Conservation (phyloP, 1,139 yeast species). For the Debaryomyces sp. region DNA sequence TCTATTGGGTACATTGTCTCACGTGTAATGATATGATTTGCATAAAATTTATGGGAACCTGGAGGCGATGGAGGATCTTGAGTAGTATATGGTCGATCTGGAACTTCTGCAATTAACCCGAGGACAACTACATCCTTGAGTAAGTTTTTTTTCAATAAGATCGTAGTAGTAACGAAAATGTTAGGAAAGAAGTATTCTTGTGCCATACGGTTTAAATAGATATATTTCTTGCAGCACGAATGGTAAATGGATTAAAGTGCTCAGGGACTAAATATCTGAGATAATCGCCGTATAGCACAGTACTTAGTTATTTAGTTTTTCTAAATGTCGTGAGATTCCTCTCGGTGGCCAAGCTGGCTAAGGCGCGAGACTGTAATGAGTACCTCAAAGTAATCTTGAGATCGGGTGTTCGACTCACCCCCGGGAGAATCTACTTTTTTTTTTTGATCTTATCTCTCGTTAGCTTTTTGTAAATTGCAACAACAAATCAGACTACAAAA, state of each 20-base stretch:
- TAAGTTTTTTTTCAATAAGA: too few relatives aligned
- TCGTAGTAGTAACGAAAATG: too few relatives aligned
- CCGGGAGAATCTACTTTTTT: constrained; percentile 62
- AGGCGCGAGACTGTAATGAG: constrained; percentile 80
- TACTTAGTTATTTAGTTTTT: not conserved
- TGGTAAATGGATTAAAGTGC: too few relatives aligned
- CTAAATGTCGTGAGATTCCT: constrained; percentile 25
- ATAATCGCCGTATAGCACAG: too few relatives aligned
- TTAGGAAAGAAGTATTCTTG: too few relatives aligned
- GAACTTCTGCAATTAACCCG: too few relatives aligned
- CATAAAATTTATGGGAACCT: not conserved
- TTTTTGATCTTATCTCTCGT: not conserved
- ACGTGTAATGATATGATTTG: constrained; percentile 6
- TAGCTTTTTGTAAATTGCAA: not conserved
- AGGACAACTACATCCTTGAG: too few relatives aligned
- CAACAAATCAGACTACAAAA: not conserved
- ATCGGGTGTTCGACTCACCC: constrained; percentile 88
- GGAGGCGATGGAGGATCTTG: not conserved
- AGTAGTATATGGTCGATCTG: too few relatives aligned
- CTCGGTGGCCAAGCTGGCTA: constrained; percentile 81
- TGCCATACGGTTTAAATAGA: too few relatives aligned
- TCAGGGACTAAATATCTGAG: too few relatives aligned
- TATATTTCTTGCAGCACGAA: too few relatives aligned
- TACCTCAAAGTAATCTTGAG: constrained; percentile 62
- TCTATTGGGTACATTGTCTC: constrained; percentile 3